Conservation (phyloP, 2,329 filamentous ascomycete genomes). For the Penicillium sp. region DNA sequence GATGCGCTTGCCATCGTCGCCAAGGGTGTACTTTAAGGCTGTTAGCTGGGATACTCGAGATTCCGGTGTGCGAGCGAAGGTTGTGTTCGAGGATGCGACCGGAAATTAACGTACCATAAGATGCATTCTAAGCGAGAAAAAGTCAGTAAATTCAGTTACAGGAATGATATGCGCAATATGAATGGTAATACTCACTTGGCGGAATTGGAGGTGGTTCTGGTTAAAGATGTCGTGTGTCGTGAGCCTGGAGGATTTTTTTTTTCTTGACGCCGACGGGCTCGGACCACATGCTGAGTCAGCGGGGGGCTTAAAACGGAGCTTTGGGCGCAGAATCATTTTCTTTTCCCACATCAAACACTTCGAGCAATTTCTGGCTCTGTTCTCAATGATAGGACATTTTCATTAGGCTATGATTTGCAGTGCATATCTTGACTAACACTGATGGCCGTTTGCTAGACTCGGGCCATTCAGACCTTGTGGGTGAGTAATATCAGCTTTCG, state of each 20-base stretch:
- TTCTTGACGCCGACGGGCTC: conserved; percentile 22
- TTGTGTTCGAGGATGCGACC: conserved; percentile 5
- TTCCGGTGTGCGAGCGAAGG: conserved; percentile 1
- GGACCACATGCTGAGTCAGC: conserved; percentile 22
- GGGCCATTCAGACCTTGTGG: conserved; percentile 5
- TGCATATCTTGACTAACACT: not conserved
- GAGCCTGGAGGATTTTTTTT: conserved; percentile 12
- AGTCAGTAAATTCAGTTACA: conserved; percentile 12
- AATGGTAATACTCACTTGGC: conserved; percentile 26
- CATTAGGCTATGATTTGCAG: conserved; percentile 1
- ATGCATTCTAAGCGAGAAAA: conserved; percentile 31
- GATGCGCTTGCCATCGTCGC: conserved; percentile 72
- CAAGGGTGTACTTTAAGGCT: conserved; percentile 65
- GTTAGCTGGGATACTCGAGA: conserved; percentile 6
- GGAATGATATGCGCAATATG: not conserved
- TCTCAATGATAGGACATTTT: not conserved
- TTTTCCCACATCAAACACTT: not conserved
- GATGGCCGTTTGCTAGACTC: conserved; percentile 1
- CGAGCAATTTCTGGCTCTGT: not conserved
- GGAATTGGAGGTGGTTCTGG: conserved; percentile 13
- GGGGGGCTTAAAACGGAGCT: conserved; percentile 16
- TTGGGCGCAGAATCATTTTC: conserved; percentile 5
- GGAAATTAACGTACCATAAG: conserved; percentile 35
- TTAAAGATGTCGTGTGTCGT: no score
- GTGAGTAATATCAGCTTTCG: conserved; percentile 18